Percentiles rank a stretch among this genome's conserved stretches.
Conservation (phyloP, 2,329 filamentous ascomycete genomes). For the Beauveria varroae region DNA sequence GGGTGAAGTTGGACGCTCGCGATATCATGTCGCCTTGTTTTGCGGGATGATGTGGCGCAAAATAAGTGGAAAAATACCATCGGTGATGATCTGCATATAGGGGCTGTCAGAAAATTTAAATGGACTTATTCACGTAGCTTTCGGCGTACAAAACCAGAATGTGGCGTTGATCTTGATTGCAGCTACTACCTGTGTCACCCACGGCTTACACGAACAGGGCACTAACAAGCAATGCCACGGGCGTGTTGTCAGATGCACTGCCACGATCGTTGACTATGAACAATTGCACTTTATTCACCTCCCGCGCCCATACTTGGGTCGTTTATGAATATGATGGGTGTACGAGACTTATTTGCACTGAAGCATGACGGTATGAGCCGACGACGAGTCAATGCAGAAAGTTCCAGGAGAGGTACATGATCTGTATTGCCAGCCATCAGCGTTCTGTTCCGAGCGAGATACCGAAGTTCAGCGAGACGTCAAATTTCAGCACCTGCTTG, state of each 20-base stretch:
- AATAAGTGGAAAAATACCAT: neutral
- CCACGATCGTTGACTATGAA: neutral
- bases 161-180: neutral
- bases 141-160: neutral
- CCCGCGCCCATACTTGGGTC: too few relatives aligned
- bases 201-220: neutral
- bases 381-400: too few relatives aligned
- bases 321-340: too few relatives aligned
- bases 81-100: too few relatives aligned
- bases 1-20: neutral
- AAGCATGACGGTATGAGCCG: too few relatives aligned
- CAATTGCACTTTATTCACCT: neutral
- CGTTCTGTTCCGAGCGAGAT: too few relatives aligned
- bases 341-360: too few relatives aligned
- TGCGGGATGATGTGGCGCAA: neutral
- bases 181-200: neutral
- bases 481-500: too few relatives aligned
- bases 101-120: too few relatives aligned
- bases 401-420: too few relatives aligned
- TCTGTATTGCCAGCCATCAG: too few relatives aligned
- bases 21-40: neutral
- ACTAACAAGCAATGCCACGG: neutral
- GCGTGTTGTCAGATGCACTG: neutral
- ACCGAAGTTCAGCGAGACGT: too few relatives aligned
- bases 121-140: neutral